phyloP scores from a whole-genome alignment of 2,329 filamentous ascomycete genomes.

The Trichoderma sp. region DNA sequence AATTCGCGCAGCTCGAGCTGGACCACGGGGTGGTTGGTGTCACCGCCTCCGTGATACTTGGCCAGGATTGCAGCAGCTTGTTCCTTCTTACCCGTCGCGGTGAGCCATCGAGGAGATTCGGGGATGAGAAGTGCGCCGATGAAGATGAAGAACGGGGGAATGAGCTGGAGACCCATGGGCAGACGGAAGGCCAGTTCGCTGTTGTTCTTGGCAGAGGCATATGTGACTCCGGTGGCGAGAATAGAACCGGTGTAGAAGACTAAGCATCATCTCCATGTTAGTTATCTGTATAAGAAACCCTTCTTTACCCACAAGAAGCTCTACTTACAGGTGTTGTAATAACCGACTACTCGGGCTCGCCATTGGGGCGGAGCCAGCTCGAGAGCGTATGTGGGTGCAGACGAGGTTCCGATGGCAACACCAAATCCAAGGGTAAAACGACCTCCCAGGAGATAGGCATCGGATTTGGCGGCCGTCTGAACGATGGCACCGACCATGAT shows the following conservation, averaged over 20 bases:
- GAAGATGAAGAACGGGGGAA: conserved; percentile 39
- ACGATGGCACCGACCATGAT: conserved; percentile 44
- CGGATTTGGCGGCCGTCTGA: conserved; percentile 37
- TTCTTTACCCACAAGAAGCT: too few relatives aligned
- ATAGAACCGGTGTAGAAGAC: conserved; percentile 49
- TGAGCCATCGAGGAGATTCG: conserved; percentile 44
- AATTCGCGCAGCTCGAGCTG: conserved; percentile 43
- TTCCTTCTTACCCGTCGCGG: conserved; percentile 38
- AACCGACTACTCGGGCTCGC: conserved; percentile 43
- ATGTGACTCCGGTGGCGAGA: conserved; percentile 52
- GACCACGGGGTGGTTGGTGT: conserved; percentile 37
- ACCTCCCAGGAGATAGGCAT: conserved; percentile 45
- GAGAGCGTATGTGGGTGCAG: conserved; percentile 41
- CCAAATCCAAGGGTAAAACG: conserved; percentile 57
- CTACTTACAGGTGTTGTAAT: conserved; percentile 39
- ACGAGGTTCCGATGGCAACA: conserved; percentile 40
- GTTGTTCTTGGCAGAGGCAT: conserved; percentile 44
- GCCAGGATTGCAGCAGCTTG: conserved; percentile 37
- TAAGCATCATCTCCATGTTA: not conserved
- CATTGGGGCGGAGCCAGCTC: conserved; percentile 55
- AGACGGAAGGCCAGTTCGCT: conserved; percentile 37
- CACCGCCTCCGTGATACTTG: conserved; percentile 35
- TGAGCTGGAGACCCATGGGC: conserved; percentile 39
- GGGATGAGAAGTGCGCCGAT: conserved; percentile 38
- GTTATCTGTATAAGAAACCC: too few relatives aligned